Conservation (phyloP, 2,329 filamentous ascomycete genomes). For the Verticillium nonalfalfae region DNA sequence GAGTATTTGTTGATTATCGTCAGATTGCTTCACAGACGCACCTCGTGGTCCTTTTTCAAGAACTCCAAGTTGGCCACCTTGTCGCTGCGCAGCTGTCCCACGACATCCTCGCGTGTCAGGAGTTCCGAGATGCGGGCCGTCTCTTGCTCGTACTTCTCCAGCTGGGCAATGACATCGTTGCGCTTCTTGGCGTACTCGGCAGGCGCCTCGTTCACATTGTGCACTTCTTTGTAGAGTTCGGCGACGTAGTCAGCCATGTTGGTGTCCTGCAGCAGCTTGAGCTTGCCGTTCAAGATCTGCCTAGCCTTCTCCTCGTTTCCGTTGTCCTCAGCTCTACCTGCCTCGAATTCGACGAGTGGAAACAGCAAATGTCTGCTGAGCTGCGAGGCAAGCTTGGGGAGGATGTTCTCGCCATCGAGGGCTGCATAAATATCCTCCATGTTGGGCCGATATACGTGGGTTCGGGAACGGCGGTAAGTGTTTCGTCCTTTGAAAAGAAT, state of each 20-base stretch:
- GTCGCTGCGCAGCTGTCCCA: constrained; percentile 86
- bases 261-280: constrained; percentile 89
- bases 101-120: constrained; percentile 80
- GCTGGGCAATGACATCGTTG: constrained; percentile 76
- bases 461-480: background rate
- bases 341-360: constrained; percentile 88
- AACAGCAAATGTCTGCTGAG: constrained; percentile 96
- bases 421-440: constrained; percentile 14
- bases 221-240: constrained; percentile 82
- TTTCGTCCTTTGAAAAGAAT: constrained; percentile 11
- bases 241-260: constrained; percentile 99
- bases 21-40: constrained; percentile 32
- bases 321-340: constrained; percentile 73
- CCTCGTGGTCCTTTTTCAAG: constrained; percentile 91
- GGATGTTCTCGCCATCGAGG: constrained; percentile 42
- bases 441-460: constrained; percentile 6
- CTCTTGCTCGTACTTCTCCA: constrained; percentile 80
- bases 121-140: constrained; percentile 85
- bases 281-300: constrained; percentile 80
- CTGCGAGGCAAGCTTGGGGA: constrained; percentile 83
- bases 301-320: constrained; percentile 50
- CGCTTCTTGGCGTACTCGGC: constrained; percentile 84
- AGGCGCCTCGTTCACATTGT: constrained; percentile 71
- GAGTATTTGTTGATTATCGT: constrained; percentile 5
- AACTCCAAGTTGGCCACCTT: constrained; percentile 99